These are phyloP conservation scores for Crucihimalaya himalaica DNA, from an alignment of 345 rosid species.

Conservation along the genomic window DNA sequence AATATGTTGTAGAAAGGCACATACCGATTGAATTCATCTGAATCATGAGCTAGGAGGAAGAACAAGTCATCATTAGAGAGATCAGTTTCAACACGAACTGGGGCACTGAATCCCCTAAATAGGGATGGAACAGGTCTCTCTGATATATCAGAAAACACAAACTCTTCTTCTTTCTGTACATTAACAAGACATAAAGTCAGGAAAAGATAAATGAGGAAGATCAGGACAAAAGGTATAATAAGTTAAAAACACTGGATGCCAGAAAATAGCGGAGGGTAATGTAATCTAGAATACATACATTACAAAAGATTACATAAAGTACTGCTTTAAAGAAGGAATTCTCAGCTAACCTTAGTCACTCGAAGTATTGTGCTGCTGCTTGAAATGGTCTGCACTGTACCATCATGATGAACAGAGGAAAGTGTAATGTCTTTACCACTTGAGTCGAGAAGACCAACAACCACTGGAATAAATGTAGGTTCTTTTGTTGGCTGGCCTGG, in stretches of 20 bases:
- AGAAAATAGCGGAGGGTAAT: neutral
- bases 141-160: constrained; percentile 68
- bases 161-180: constrained; percentile 43
- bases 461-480: constrained; percentile 89
- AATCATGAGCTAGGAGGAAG: constrained; percentile 94
- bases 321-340: constrained; percentile 11
- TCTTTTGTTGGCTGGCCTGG: constrained; percentile 93
- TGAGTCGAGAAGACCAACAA: constrained; percentile 72
- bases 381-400: constrained; percentile 53
- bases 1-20: constrained; percentile 38
- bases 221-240: constrained; percentile 4
- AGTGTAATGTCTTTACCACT: constrained; percentile 82
- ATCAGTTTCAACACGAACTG: constrained; percentile 87
- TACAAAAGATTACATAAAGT: constrained; percentile 1
- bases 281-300: constrained; percentile 1
- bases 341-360: constrained; percentile 68
- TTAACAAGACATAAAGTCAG: constrained; percentile 30
- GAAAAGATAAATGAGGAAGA: neutral
- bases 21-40: constrained; percentile 95
- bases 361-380: constrained; percentile 69
- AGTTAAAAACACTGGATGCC: neutral
- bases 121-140: constrained; percentile 91
- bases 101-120: constrained; percentile 90
- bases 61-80: constrained; percentile 71
- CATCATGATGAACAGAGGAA: constrained; percentile 68